Base-by-base conservation (phyloP, 768 basidiomycete species). In the Trametopsis cervina region DNA sequence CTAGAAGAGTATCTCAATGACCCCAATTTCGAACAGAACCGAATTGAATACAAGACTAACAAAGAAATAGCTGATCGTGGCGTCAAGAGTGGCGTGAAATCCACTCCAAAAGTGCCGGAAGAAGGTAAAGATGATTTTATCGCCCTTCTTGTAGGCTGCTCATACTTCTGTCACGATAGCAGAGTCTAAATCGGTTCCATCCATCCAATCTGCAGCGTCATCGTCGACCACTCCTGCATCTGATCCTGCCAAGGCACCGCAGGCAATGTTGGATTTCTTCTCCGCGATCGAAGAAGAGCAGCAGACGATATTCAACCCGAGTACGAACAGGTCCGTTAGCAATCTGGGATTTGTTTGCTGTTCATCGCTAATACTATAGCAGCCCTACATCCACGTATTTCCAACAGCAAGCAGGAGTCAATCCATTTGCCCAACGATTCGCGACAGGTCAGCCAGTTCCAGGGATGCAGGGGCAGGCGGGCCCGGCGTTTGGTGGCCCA, bases 1-100 rank as follows among this genome's bases (percentile, higher is more conserved):
- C 75, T 99, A 24, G 88, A 98, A 62, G 95, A 98, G 60, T 99
- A 98, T 62, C 74, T 99, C 43, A 83, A 90, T 48, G 96, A 99
- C 65, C 89, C 94, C 20, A 92, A 92, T 60, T 99, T 99, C 57
- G 96, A 98, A 64, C 83, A 89, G 66, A 98, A 97, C 65, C 71
- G 95, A 52, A 69, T 85, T 7, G 96, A 98, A 60, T 97, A 99
- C 69, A 92, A 77, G 66, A 72, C 82, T 20, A 90, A 82, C 63
- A 89, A 89, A 65, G 76, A 73, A 4, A 72, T 78, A 2, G 75
- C 77, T 2, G 87, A 88, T 51, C 63, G 60, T 46, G 62, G 58
- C 18, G 54, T 62, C 9, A 61, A 45, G 45, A 54, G 53, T 17
- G 66, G 60, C 13, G 52, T 54, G 20, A 61, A 56, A 27, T 33